Base-by-base conservation (phyloP, 2,329 filamentous ascomycete species). In the Lecanicillium sp. region DNA sequence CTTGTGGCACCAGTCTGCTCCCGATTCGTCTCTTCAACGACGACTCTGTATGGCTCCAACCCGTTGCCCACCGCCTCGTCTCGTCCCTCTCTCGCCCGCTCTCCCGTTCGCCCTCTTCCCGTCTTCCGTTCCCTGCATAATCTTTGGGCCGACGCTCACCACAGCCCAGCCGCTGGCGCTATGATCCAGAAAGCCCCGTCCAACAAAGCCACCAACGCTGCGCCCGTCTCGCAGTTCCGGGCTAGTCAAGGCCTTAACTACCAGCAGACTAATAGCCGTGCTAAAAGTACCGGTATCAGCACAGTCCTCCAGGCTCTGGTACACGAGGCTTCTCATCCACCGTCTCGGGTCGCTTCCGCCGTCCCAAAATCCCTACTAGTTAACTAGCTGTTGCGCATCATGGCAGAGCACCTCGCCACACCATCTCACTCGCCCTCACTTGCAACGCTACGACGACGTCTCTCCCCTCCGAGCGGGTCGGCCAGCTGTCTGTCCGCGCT, bases 301-400 rank as follows among this genome's bases (percentile, higher is more conserved):
- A n/a, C n/a, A n/a, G n/a, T n/a, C n/a, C n/a, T n/a, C n/a, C n/a
- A n/a, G n/a, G n/a, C n/a, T n/a, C n/a, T n/a, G n/a, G n/a, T 36
- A 37, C 38, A 27, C 32, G 38, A 48, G 46, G 19, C 39, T 48
- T n/a, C 21, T 15, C 39, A 30, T 38, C 33, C 46, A 37, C 38
- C 39, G 39, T 36, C 39, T 49, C 46, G 46, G 46, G 39, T 43
- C 39, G 39, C 46, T 49, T 49, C 46, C 46, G 46, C 46, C 39
- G 29, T 19, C 21, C 23, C 24, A 36, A 20, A n/a, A 49, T 42
- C 46, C 46, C 26, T 43, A 37, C 46, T 49, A 49, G 46, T 26
- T 35, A 14, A 37, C 46, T 49, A 49, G 46, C 35, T 35, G 17
- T 29, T 26, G 24, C 35, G 17, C 39, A 39, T 38, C 39, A 37